Conservation (phyloP, 768 basidiomycete genomes). For the Collybia sordida region DNA sequence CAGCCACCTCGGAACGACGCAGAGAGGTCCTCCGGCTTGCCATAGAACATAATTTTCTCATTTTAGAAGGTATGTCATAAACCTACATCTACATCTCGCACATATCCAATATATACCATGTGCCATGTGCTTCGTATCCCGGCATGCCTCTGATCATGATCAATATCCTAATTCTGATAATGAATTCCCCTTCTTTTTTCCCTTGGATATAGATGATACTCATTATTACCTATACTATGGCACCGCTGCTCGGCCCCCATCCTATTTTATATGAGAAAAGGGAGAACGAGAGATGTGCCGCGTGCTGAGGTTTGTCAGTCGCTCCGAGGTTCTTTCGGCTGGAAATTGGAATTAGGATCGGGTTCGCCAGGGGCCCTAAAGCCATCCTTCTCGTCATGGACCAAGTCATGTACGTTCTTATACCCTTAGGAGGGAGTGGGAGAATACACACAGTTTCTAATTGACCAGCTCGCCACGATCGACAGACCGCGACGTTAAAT, state of each 20-base stretch:
- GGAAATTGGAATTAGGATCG: conserved; percentile 50
- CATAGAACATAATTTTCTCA: conserved; percentile 69
- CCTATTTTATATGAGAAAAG: conserved; percentile 77
- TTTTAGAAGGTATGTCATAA: conserved; percentile 80
- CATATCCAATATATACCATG: too few species aligned
- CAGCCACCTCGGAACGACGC: conserved; percentile 64
- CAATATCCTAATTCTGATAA: too few species aligned
- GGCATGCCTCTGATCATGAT: too few species aligned
- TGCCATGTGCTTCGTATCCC: too few species aligned
- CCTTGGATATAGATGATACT: conserved; percentile 59
- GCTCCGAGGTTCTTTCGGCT: conserved; percentile 75
- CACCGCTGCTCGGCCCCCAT: conserved; percentile 28
- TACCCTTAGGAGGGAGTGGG: too few species aligned
- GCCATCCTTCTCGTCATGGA: conserved; percentile 66
- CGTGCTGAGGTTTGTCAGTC: conserved; percentile 82
- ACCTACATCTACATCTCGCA: too few species aligned
- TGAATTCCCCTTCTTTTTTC: too few species aligned
- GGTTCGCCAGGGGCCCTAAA: conserved; percentile 40
- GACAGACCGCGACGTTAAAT: conserved; percentile 43
- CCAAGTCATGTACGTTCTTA: conserved; percentile 48
- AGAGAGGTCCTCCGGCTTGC: conserved; percentile 68
- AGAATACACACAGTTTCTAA: not conserved
- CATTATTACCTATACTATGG: conserved; percentile 78
- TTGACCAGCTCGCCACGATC: not conserved
- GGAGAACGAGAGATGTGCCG: conserved; percentile 63